Evolutionary conservation across 2,329 filamentous ascomycete species (phyloP).

Genomic region (Sporothrix mexicana): DNA sequence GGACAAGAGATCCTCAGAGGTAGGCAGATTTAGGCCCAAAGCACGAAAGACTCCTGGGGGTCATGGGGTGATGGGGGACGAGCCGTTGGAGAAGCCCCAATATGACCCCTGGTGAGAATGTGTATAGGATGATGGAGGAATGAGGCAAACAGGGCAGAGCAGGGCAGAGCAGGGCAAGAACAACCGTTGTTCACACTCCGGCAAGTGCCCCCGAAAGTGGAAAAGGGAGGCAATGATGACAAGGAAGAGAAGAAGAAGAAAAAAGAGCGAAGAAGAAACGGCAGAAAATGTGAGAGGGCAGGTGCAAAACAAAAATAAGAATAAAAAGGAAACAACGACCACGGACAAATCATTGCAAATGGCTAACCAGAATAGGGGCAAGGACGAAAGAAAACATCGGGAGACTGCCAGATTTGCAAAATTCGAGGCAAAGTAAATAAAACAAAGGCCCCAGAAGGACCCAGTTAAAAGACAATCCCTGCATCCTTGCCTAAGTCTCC

Average conservation of each 20-base stretch:
- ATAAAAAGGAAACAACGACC: neutral
- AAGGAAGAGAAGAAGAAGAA: neutral
- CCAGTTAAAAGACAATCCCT: constrained; percentile 18
- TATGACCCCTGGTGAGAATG: neutral
- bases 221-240: neutral
- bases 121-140: neutral
- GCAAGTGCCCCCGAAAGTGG: constrained; percentile 16
- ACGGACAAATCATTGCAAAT: neutral
- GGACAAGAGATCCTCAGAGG: no score
- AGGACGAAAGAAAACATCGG: constrained; percentile 1
- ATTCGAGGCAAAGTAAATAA: constrained; percentile 14
- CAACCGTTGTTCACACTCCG: neutral
- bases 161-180: neutral
- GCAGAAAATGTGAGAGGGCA: neutral
- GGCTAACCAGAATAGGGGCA: constrained; percentile 23
- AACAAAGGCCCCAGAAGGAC: neutral
- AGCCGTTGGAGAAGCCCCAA: constrained; percentile 10
- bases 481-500: neutral
- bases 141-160: neutral
- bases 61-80: neutral
- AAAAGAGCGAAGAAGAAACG: no score
- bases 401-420: neutral
- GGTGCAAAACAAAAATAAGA: no score
- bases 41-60: neutral
- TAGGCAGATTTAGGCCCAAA: constrained; percentile 5